These are phyloP conservation scores for Exophiala alcalophila DNA, from an alignment of 2,329 filamentous ascomycete genomes.

Conservation along the genomic window DNA sequence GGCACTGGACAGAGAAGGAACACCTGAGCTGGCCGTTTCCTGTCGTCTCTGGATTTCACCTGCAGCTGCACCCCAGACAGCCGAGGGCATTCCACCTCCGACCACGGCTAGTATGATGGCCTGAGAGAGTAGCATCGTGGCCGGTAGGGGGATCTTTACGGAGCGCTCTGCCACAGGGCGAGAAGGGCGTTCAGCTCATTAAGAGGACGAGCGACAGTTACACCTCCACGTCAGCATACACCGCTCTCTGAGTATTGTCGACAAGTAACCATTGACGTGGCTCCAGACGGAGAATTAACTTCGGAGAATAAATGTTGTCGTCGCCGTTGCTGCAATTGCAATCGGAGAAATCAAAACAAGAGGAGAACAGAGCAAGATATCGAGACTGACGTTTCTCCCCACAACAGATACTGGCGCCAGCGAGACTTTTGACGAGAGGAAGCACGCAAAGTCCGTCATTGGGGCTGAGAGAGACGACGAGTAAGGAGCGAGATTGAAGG, in stretches of 20 bases:
- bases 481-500: conserved; percentile 16
- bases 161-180: conserved; percentile 5
- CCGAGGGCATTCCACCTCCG: conserved; percentile 8
- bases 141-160: not conserved
- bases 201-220: conserved; percentile 10
- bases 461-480: conserved; percentile 11
- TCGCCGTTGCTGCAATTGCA: not conserved
- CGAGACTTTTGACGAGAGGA: conserved; percentile 8
- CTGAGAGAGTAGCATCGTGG: conserved; percentile 14
- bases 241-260: conserved; percentile 3
- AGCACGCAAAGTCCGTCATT: conserved; percentile 5
- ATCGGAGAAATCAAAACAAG: conserved; percentile 3
- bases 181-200: conserved; percentile 6
- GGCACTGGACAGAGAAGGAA: conserved; percentile 18
- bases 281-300: not conserved
- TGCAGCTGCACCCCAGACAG: conserved; percentile 1
- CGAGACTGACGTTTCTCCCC: conserved; percentile 1
- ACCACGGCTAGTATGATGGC: conserved; percentile 13
- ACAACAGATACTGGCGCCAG: conserved; percentile 2
- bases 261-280: conserved; percentile 13
- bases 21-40: conserved; percentile 7
- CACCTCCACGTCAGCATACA: conserved; percentile 15
- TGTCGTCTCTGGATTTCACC: conserved; percentile 16
- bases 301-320: conserved; percentile 5
- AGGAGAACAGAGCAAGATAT: conserved; percentile 3